Conservation (phyloP, 179 eudicot species). For the Actinidia polygama region DNA sequence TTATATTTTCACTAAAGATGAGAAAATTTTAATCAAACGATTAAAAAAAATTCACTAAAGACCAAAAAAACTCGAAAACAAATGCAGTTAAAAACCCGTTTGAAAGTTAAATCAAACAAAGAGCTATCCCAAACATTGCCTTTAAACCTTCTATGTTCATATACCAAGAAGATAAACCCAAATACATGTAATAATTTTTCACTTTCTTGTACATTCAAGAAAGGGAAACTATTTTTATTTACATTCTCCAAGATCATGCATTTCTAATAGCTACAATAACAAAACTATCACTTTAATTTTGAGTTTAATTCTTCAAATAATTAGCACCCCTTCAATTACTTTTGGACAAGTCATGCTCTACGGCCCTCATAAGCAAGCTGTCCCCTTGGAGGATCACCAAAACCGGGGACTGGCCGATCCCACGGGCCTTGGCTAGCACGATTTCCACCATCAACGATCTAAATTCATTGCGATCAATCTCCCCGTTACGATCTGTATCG, state of each 20-base stretch:
- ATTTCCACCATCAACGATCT: constrained; percentile 44
- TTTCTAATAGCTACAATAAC: not conserved
- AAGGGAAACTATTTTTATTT: not conserved
- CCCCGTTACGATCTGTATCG: constrained; percentile 35
- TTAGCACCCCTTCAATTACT: not conserved
- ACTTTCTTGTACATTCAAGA: too few relatives aligned
- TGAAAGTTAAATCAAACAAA: too few relatives aligned
- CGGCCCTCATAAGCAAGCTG: constrained; percentile 58
- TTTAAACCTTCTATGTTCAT: too few relatives aligned
- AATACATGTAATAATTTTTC: too few relatives aligned
- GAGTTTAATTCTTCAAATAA: not conserved
- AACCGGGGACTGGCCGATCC: constrained; percentile 57
- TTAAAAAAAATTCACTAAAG: too few relatives aligned
- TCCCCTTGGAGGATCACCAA: constrained; percentile 43
- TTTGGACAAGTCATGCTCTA: constrained; percentile 35
- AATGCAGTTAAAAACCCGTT: too few relatives aligned
- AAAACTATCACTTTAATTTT: not conserved
- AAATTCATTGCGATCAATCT: constrained; percentile 43
- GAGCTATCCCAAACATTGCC: too few relatives aligned
- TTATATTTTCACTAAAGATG: too few relatives aligned
- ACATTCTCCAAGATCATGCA: not conserved
- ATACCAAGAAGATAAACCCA: too few relatives aligned
- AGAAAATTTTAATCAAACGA: too few relatives aligned
- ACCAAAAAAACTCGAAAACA: too few relatives aligned
- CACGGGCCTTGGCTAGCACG: constrained; percentile 57